These are phyloP conservation scores for Hymenoscyphus salicellus DNA, from an alignment of 2,329 filamentous ascomycete species.

Conservation along the genomic window DNA sequence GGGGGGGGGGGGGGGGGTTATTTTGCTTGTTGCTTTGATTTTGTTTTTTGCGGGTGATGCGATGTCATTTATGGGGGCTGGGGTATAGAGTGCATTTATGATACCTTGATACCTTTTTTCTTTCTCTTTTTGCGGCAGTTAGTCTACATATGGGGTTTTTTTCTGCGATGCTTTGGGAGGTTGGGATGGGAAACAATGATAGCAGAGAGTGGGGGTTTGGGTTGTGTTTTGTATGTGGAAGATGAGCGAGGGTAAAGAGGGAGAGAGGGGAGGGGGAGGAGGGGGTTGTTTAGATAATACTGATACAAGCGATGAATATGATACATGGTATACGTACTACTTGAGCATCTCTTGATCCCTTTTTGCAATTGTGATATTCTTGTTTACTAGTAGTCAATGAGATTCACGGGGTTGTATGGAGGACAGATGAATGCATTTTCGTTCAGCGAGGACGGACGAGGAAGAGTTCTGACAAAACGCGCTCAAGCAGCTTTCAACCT, in stretches of 20 bases:
- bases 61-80: background rate
- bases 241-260: background rate
- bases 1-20: background rate
- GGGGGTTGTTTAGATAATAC: background rate
- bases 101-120: constrained; percentile 16
- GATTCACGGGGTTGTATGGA: no score
- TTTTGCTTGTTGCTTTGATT: background rate
- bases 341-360: no score
- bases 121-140: background rate
- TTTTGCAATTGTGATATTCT: no score
- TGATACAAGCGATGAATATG: no score
- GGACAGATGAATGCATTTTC: no score
- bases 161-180: background rate
- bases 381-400: no score
- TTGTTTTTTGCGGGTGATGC: background rate
- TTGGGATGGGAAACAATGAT: background rate
- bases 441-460: no score
- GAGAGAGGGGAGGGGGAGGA: background rate
- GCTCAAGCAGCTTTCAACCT: no score
- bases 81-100: constrained; percentile 9
- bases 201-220: background rate
- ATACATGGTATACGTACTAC: no score
- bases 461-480: no score
- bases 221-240: background rate
- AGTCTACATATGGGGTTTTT: background rate